These are phyloP conservation scores for Postia placenta DNA, from an alignment of 768 basidiomycete genomes.

Conservation along the genomic window DNA sequence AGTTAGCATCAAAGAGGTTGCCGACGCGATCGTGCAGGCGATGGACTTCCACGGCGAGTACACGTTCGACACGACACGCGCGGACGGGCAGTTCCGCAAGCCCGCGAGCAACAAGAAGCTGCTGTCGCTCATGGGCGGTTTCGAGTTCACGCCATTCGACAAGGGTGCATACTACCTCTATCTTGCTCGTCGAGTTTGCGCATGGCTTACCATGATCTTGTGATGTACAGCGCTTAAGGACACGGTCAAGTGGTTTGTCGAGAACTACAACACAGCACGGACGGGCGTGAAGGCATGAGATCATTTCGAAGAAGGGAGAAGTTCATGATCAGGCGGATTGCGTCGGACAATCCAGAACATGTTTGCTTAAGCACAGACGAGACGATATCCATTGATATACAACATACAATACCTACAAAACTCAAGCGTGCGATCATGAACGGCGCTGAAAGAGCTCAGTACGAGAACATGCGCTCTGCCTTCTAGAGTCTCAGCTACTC, in stretches of 20 bases:
- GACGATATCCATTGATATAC: too few species aligned
- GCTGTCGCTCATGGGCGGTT: slow-evolving; percentile 65
- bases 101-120: slow-evolving; percentile 93
- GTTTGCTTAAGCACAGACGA: too few species aligned
- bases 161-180: slow-evolving; percentile 39
- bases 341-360: too few species aligned
- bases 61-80: slow-evolving; percentile 70
- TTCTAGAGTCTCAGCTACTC: too few species aligned
- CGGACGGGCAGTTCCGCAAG: slow-evolving; percentile 95
- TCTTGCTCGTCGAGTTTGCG: too few species aligned
- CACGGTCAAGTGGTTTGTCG: slow-evolving; percentile 82
- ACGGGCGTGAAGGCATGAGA: slow-evolving; percentile 27
- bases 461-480: too few species aligned
- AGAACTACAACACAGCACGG: slow-evolving; percentile 71
- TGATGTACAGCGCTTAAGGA: slow-evolving; percentile 58
- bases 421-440: too few species aligned
- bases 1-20: slow-evolving; percentile 86
- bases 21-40: slow-evolving; percentile 85
- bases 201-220: neutral
- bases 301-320: too few species aligned
- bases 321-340: neutral
- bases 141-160: slow-evolving; percentile 90
- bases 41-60: slow-evolving; percentile 77
- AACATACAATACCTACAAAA: too few species aligned
- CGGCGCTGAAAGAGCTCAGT: too few species aligned